phyloP scores from a whole-genome alignment of 2,329 filamentous ascomycete genomes.

The Helotiales sp. region DNA sequence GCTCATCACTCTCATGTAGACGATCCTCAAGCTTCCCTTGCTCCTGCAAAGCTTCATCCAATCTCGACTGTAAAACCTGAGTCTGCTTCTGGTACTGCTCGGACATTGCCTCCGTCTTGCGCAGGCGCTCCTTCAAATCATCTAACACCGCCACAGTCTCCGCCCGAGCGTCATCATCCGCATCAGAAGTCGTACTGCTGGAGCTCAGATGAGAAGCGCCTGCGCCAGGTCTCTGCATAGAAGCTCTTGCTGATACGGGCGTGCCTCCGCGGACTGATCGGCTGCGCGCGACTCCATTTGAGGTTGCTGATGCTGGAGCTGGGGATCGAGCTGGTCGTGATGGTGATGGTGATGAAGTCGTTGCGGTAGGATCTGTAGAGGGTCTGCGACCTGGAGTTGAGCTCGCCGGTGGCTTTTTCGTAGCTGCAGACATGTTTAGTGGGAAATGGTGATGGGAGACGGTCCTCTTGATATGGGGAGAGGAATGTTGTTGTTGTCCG shows the following conservation, averaged over 20 bases:
- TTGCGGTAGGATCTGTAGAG: conserved; percentile 38
- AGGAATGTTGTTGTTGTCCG: conserved; percentile 26
- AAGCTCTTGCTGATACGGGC: conserved; percentile 76
- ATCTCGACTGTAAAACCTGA: conserved; percentile 80
- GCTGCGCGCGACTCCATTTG: conserved; percentile 55
- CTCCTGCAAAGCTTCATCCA: conserved; percentile 84
- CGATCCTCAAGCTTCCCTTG: conserved; percentile 87
- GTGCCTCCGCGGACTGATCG: conserved; percentile 68
- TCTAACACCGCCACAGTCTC: conserved; percentile 80
- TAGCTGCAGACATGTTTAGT: conserved; percentile 48
- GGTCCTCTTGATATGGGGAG: not conserved
- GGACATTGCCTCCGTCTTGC: conserved; percentile 77
- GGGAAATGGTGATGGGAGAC: conserved; percentile 11
- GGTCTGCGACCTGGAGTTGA: conserved; percentile 36
- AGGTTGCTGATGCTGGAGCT: conserved; percentile 34
- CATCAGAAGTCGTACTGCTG: conserved; percentile 48
- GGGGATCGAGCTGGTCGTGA: conserved; percentile 38
- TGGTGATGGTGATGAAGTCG: conserved; percentile 30
- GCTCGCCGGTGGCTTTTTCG: conserved; percentile 47
- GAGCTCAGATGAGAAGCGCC: conserved; percentile 41
- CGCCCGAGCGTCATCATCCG: conserved; percentile 75
- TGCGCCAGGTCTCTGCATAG: conserved; percentile 61
- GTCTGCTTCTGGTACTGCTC: conserved; percentile 84
- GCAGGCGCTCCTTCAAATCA: conserved; percentile 81
- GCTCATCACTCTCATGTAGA: conserved; percentile 84